Evolutionary conservation across 2,329 filamentous ascomycete species (phyloP), one percentile per base, ranked within the genome.

Genomic region (Simplicillium aogashimaense): DNA sequence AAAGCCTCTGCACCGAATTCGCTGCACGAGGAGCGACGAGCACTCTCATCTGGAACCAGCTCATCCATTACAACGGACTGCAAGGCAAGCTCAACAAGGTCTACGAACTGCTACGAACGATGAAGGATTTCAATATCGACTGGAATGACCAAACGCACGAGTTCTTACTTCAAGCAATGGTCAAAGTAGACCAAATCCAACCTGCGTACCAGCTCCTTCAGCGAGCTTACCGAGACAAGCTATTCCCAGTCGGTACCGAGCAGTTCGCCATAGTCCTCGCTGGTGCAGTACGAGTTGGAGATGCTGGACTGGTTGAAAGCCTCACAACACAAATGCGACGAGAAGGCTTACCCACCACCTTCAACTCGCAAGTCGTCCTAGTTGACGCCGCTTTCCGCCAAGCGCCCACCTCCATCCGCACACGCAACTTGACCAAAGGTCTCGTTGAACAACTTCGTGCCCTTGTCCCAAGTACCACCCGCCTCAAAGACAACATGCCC

Each of bases 11-110:
- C 35, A 38, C 72, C 37, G 71, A 73, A 35, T 70, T 78, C 28
- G 64, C 79, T 16, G 58, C 60, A 11, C 65, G 69, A 45, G 62
- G 67, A 14, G 70, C 76, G 1, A 64, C 70, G 2, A 61, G 59
- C 16, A 79, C 79, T 2, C 65, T 70, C 28, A 76, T 87, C 53
- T 95, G 86, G 85, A 95, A 95, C 53, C 70, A 77, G 39, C 62
- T 95, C 28, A 65, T 95, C 4, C 69, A 73, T 41, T 76, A 82
- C 44, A 73, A 87, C 55, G 85, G 84, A 7, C 64, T 76, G 41
- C 70, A 74, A 7, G 74, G 81, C 41, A 66, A 70, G 39, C 55
- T 77, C 7, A 54, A 53, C n/a, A 61, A 61, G 36, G 63, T 74
- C 39, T 69, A 76, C 49, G 62, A 59, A 4, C 42, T 75, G 7